Base-by-base conservation (phyloP, 1,284 basidiomycete genomes). In the Ganoderma resinaceum region DNA sequence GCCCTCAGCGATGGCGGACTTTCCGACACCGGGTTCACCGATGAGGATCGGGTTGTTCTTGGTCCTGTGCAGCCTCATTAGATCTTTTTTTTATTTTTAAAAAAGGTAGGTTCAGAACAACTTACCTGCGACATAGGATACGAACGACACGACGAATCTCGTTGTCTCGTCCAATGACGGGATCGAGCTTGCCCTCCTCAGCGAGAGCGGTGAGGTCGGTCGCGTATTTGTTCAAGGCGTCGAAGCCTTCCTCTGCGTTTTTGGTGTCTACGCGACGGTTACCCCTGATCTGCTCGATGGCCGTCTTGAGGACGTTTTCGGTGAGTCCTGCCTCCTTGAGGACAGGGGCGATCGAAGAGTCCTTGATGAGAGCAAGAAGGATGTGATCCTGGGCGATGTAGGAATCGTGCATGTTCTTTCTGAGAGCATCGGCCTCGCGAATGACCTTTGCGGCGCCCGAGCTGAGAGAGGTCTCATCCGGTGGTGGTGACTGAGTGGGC, bases 41-140 rank as follows among this genome's bases (percentile, higher is more conserved):
- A 97, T 95, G 52, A 97, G 89, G 61, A 97, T 94, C 26, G 95
- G 94, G 76, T 97, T 97, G 80, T 96, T 97, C 82, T 96, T 96
- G 12, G 94, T 95, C 76, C 95, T 91, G 68, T 16, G 58, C 37
- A 55, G 4, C n/a, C n/a, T n/a, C n/a, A 65, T 81, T 37, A 81
- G 37, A 38, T 42, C 5, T 14, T 23, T 33, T 0, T 6, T 26
- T 23, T 33, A 0, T 6, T 26, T 23, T 57, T 4, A 53, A 35
- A 38, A 38, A 57, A 6, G 18, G 55, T 60, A 60, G 38, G 37
- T 23, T 63, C 5, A 2, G 68, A 78, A 62, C 3, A 2, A 68
- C 78, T 71, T 71, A 89, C 89, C 93, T 85, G 80, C 94, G 83
- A 66, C 91, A 93, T 35, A 96, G 84, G 71, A 95, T 93, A 61